These are phyloP conservation scores for Cantharellus anzutake DNA, from an alignment of 768 basidiomycete genomes.

Conservation along the genomic window DNA sequence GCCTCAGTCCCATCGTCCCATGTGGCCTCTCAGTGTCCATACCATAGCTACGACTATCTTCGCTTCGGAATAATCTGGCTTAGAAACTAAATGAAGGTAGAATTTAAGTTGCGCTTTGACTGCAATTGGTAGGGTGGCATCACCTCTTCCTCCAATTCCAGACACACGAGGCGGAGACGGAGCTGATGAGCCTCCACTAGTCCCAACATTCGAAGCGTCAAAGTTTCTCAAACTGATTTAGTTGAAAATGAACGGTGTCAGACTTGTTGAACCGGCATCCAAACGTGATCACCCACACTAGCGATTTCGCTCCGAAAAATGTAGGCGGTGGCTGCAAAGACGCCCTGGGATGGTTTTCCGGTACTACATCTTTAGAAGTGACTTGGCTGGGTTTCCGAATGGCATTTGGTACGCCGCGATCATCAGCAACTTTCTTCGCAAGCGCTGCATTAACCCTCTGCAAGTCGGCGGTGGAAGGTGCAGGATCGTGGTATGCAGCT, in stretches of 20 bases:
- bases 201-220: constrained; percentile 44
- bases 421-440: not conserved
- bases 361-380: not conserved
- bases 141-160: constrained; percentile 80
- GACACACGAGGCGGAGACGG: constrained; percentile 61
- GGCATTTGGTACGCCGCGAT: not conserved
- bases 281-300: not conserved
- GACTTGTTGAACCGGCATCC: not conserved
- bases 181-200: constrained; percentile 27
- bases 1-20: not conserved
- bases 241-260: not conserved
- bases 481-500: not conserved
- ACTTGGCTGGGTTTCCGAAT: not conserved
- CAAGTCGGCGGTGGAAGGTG: not conserved
- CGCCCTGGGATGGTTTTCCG: not conserved
- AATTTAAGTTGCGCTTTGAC: not conserved
- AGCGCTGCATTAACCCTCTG: not conserved
- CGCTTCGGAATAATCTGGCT: constrained; percentile 95
- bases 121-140: constrained; percentile 7
- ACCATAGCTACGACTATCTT: constrained; percentile 99
- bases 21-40: constrained; percentile 6
- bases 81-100: constrained; percentile 40
- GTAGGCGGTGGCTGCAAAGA: not conserved
- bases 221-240: constrained; percentile 24
- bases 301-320: not conserved